Evolutionary conservation across 2,329 filamentous ascomycete species (phyloP).

Genomic region (Catunica adiposa): DNA sequence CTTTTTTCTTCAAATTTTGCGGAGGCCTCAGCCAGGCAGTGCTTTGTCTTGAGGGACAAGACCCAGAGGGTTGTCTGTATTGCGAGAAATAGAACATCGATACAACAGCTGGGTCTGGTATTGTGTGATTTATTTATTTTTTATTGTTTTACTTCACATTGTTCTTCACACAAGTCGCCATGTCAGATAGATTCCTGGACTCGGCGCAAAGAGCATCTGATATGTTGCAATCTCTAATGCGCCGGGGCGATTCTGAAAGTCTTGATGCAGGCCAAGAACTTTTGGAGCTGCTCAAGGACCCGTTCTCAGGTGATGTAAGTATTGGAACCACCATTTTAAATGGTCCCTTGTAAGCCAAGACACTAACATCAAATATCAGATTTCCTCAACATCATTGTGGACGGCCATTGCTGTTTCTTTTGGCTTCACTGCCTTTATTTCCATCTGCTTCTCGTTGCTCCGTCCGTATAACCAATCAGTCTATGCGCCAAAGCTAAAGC

Average conservation of each 20-base stretch:
- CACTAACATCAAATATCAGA: conserved; percentile 9
- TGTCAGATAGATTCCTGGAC: not conserved
- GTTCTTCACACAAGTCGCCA: not conserved
- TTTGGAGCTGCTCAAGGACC: conserved; percentile 32
- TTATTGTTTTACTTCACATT: conserved; percentile 6
- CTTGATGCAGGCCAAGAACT: conserved; percentile 27
- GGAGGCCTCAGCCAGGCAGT: not conserved
- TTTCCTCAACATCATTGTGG: conserved; percentile 42
- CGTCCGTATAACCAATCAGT: conserved; percentile 84
- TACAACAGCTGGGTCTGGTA: not conserved
- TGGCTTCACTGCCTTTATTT: conserved; percentile 55
- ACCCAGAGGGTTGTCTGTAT: not conserved
- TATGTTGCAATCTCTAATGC: conserved; percentile 4
- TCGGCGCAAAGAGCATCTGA: not conserved
- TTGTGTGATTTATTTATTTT: conserved; percentile 6
- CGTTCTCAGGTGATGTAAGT: conserved; percentile 32
- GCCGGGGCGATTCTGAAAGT: conserved; percentile 10
- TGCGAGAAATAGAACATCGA: not conserved
- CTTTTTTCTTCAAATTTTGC: not conserved
- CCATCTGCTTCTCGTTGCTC: conserved; percentile 70
- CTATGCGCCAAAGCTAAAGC: conserved; percentile 85
- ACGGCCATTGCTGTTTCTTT: conserved; percentile 69
- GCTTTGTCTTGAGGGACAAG: not conserved
- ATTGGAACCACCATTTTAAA: not conserved
- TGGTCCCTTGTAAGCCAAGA: not conserved